Evolutionary conservation across 148 eudicot species (phyloP).

Genomic region (Fagopyrum tataricum): DNA sequence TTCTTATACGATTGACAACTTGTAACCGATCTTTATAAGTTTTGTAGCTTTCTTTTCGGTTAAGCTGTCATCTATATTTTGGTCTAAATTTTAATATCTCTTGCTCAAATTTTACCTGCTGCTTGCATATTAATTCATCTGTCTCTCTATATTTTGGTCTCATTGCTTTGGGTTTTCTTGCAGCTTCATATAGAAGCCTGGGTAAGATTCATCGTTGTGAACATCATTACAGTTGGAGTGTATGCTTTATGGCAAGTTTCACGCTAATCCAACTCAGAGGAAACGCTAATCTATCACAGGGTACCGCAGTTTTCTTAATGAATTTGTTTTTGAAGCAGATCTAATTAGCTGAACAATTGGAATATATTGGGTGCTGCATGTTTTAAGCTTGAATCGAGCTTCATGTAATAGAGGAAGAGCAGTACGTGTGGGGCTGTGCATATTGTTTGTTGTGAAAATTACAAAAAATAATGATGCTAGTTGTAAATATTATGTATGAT

Average conservation of each 20-base stretch:
- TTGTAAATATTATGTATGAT: neutral
- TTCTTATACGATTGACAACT: neutral
- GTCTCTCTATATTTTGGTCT: too few relatives aligned
- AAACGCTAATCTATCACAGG: conserved; percentile 25
- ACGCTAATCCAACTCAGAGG: conserved; percentile 68
- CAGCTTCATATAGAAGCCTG: conserved; percentile 96
- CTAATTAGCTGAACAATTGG: neutral
- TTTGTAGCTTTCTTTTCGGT: neutral
- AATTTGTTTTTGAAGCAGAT: neutral
- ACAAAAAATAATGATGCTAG: neutral
- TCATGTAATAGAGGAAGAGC: neutral
- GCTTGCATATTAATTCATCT: conserved; percentile 55
- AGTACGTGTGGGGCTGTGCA: neutral
- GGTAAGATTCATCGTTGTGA: conserved; percentile 73
- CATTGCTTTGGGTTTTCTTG: conserved; percentile 12
- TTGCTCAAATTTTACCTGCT: conserved; percentile 40
- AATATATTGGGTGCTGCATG: neutral
- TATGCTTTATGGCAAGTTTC: conserved; percentile 87
- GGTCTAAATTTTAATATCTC: neutral
- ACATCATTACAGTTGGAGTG: conserved; percentile 46
- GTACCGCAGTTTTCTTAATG: conserved; percentile 33
- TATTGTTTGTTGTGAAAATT: neutral
- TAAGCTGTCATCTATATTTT: neutral
- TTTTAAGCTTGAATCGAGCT: neutral
- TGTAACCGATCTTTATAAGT: neutral